Base-by-base conservation (phyloP, 225 moss, liverwort and hornwort genomes). In the Pseudoscleropodium purum region DNA sequence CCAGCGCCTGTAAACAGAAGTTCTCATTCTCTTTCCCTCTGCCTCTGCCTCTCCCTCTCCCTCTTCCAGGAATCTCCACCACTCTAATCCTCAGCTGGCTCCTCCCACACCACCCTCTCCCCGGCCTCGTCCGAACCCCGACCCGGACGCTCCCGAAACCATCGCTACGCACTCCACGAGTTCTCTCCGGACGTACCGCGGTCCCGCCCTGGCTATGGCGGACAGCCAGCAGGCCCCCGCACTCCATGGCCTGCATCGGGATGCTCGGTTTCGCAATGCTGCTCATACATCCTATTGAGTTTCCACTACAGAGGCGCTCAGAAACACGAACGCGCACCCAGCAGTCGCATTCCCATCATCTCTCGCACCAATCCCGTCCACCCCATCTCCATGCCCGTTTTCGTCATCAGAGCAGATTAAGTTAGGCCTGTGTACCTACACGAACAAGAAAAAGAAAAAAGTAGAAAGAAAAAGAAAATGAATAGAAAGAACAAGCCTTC, bases 1-100 rank as follows among this genome's bases (percentile, higher is more conserved):
- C 95, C 90, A 95, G 90, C 54, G 95, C 95, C 14, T 73, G 93
- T 51, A 92, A 90, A 52, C 91, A 76, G 47, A 87, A 87, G 33
- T 72, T 59, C 72, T 72, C 85, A 61, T 89, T 51, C 67, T 49
- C 82, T 37, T 62, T 49, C 39, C 30, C 76, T 74, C 69, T 36
- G 65, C 68, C 82, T 69, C 90, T 59, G 49, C 69, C 82, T 63
- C 88, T 56, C 7, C 81, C 63, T 82, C 47, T 57, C 4, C 83
- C 75, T 76, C 68, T 49, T 24, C 85, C 78, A 17, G 23, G 33
- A 3, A 69, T 54, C 79, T 72, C 54, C 43, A 87, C 79, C 85
- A 79, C 67, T 78, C 89, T 75, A 89, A 84, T 80, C 63, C 82
- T 72, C 72, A 89, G 85, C 79, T 69, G 82, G 80, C 84, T 69